phyloP scores from a whole-genome alignment of 2,329 filamentous ascomycete species.

The Chalaropsis ovoidea region DNA sequence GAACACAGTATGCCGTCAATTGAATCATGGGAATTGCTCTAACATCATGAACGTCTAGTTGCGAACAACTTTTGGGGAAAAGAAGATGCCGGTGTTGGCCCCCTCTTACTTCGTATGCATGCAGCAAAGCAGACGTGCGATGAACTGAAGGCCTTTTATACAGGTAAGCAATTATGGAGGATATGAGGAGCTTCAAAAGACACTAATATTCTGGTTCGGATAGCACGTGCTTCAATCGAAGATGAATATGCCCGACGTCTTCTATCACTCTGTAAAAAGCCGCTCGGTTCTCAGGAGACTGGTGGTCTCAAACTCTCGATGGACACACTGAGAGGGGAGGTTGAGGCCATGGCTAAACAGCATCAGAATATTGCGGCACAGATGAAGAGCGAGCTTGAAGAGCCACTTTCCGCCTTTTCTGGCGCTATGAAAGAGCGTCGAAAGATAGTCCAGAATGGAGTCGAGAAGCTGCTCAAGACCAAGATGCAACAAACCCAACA shows the following conservation, averaged over 20 bases:
- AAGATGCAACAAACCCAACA: slow-evolving; percentile 84
- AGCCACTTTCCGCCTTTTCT: slow-evolving; percentile 81
- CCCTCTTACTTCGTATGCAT: slow-evolving; percentile 88
- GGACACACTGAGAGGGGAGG: slow-evolving; percentile 77
- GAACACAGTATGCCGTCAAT: not conserved
- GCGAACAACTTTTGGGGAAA: slow-evolving; percentile 99
- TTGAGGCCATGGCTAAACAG: slow-evolving; percentile 88
- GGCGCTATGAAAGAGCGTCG: slow-evolving; percentile 92
- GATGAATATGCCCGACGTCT: slow-evolving; percentile 93
- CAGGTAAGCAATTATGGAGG: slow-evolving; percentile 38
- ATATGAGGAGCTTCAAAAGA: not conserved
- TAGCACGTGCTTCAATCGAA: slow-evolving; percentile 74
- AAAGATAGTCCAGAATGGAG: slow-evolving; percentile 89
- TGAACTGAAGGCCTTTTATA: slow-evolving; percentile 86
- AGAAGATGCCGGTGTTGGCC: slow-evolving; percentile 89
- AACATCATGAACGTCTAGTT: slow-evolving; percentile 43
- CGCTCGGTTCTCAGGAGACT: slow-evolving; percentile 76
- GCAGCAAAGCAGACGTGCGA: slow-evolving; percentile 90
- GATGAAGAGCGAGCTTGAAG: slow-evolving; percentile 94
- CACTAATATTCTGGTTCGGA: slow-evolving; percentile 1
- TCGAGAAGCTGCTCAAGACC: slow-evolving; percentile 86
- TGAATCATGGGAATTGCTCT: not conserved
- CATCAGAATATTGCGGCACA: slow-evolving; percentile 82
- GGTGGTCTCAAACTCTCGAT: slow-evolving; percentile 76
- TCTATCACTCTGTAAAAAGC: slow-evolving; percentile 72